Evolutionary conservation across 2,329 filamentous ascomycete species (phyloP).

Genomic region (Fusarium nygamai): DNA sequence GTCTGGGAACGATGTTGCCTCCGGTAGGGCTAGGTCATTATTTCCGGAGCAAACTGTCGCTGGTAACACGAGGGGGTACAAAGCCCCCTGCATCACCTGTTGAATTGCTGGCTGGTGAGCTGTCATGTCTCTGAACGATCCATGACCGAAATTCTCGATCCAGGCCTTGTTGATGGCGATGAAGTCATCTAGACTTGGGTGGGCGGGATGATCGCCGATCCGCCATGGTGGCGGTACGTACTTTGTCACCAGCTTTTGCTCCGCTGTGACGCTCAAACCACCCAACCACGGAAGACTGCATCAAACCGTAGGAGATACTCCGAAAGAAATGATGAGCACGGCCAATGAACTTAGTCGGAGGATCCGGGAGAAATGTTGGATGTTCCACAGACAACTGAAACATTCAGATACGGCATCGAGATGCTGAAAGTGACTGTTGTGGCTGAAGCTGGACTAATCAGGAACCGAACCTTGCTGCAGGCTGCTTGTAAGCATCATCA

Average conservation of each 20-base stretch:
- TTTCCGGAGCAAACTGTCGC: conserved; percentile 14
- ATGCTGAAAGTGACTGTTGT: not conserved
- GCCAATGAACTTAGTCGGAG: not conserved
- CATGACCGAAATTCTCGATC: conserved; percentile 34
- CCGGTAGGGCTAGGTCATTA: conserved; percentile 25
- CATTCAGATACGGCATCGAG: not conserved
- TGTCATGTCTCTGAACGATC: conserved; percentile 25
- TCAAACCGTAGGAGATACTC: not conserved
- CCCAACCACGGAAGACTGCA: not conserved
- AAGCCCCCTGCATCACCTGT: conserved; percentile 15
- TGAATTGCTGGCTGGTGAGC: conserved; percentile 1
- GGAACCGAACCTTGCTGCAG: not conserved
- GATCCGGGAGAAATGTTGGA: too few species aligned
- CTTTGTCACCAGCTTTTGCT: conserved; percentile 8
- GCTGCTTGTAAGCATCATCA: conserved; percentile 8
- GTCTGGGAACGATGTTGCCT: conserved; percentile 12
- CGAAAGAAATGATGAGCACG: not conserved
- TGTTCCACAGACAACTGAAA: conserved; percentile 2
- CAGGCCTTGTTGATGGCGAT: conserved; percentile 22
- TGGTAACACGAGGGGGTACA: conserved; percentile 3
- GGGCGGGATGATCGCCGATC: conserved; percentile 36
- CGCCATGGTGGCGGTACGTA: conserved; percentile 23
- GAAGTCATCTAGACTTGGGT: conserved; percentile 40
- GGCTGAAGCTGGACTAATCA: conserved; percentile 2
- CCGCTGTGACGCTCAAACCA: conserved; percentile 28